Evolutionary conservation across 345 rosid genomes (phyloP).

Genomic region (Eucalyptus cladocalyx): DNA sequence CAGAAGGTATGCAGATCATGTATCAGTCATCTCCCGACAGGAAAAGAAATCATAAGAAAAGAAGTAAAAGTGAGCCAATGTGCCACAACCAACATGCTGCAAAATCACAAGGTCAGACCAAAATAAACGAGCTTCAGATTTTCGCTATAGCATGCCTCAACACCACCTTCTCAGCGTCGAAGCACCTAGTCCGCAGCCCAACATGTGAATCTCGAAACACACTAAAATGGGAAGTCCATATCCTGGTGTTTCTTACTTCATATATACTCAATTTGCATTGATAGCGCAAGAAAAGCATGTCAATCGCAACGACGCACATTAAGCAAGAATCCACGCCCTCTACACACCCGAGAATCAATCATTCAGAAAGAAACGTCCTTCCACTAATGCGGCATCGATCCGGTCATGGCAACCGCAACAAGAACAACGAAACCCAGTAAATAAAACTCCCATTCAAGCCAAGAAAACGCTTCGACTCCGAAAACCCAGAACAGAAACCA

Average conservation of each 20-base stretch:
- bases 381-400: not conserved
- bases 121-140: not conserved
- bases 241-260: not conserved
- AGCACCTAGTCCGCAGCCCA: not conserved
- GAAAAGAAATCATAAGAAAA: not conserved
- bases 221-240: not conserved
- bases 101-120: not conserved
- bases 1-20: not conserved
- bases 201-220: not conserved
- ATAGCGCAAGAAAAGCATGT: not conserved
- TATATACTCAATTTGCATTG: not conserved
- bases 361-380: not conserved
- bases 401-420: not conserved
- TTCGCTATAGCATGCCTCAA: not conserved
- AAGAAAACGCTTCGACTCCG: not conserved
- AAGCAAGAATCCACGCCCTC: not conserved
- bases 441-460: not conserved
- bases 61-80: not conserved
- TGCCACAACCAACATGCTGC: not conserved
- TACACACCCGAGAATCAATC: not conserved
- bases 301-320: not conserved
- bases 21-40: not conserved
- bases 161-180: not conserved
- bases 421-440: not conserved
- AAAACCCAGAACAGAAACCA: not conserved